Base-by-base conservation (phyloP, 306 rosid genomes). In the Pyrus communis region DNA sequence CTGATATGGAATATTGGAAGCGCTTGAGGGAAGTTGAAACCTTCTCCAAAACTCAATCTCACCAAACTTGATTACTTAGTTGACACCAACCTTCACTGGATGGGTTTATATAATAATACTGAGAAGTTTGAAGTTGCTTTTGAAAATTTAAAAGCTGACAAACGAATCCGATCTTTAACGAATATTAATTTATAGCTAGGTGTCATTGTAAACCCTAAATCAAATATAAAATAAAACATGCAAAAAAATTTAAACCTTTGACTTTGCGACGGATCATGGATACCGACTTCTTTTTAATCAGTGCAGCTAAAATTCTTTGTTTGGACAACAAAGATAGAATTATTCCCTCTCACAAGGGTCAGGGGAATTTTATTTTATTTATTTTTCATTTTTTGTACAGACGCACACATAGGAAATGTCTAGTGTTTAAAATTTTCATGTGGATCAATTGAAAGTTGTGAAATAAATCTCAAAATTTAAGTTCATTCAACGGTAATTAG, bases 11-110 rank as follows among this genome's bases (percentile, higher is more conserved):
- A 77, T 77, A 67, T 59, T 67, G 74, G 80, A 13, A 67, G 80
- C 80, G 68, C n/a, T 77, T 18, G 74, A 77, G 80, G 66, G 67
- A 67, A 25, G 54, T 77, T 77, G 74, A 54, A 77, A 28, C n/a
- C 80, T 67, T 67, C 74, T 57, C 74, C 67, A 18, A 25, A 31
- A 46, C 52, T 46, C 52, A 46, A 46, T 4, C 17, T 31, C 33
- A 14, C 28, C 67, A 64, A 4, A 64, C 22, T 31, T 64, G 23
- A 8, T 3, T 27, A 9, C 10, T 30, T 30, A 64, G 43, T 33
- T 31, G 6, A 31, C 25, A 64, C 45, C 69, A 64, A 31, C 23
- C 69, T 30, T 31, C 43, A 17, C 43, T 64, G 2, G 23, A 54
- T 19, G 45, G 69, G 14, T 64, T 31, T 64, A 30, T 64, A 64